These are phyloP conservation scores for Bassia scoparia DNA, from an alignment of 148 eudicot species.

Conservation along the genomic window DNA sequence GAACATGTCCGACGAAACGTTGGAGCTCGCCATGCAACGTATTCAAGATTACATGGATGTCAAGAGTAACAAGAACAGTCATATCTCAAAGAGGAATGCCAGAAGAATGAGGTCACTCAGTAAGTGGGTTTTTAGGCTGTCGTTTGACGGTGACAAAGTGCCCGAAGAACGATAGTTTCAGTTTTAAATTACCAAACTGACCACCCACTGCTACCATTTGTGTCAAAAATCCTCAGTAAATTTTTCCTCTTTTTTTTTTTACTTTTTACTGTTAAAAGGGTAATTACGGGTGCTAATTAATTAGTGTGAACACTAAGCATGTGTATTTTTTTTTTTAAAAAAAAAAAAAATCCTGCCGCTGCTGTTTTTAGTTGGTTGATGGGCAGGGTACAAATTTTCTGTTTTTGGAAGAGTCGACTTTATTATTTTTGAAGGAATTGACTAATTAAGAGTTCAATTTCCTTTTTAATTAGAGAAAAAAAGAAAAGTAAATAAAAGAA, in stretches of 20 bases:
- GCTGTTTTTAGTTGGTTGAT: conserved; percentile 27
- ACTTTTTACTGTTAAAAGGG: conserved; percentile 10
- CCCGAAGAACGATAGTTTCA: conserved; percentile 33
- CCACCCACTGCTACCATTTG: conserved; percentile 1
- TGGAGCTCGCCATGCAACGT: conserved; percentile 53
- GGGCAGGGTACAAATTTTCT: conserved; percentile 21
- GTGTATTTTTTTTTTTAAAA: conserved; percentile 14
- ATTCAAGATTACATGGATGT: conserved; percentile 39
- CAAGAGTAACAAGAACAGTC: conserved; percentile 21
- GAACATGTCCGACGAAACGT: conserved; percentile 50
- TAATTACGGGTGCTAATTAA: conserved; percentile 1
- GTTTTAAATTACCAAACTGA: neutral
- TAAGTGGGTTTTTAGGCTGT: conserved; percentile 80
- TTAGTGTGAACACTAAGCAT: conserved; percentile 28
- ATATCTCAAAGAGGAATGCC: conserved; percentile 28
- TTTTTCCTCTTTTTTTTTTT: neutral
- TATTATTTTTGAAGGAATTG: conserved; percentile 41
- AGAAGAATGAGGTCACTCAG: conserved; percentile 46
- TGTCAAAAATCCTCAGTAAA: conserved; percentile 1
- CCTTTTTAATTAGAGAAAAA: conserved; percentile 20
- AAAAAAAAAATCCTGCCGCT: too few relatives aligned
- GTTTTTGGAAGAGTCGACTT: conserved; percentile 22
- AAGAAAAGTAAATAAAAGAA: neutral
- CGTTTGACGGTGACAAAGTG: conserved; percentile 43
- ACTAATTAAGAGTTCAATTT: conserved; percentile 24